Evolutionary conservation across 495 filamentous ascomycete genomes (phyloP).

Genomic region (Immersiella caudata): DNA sequence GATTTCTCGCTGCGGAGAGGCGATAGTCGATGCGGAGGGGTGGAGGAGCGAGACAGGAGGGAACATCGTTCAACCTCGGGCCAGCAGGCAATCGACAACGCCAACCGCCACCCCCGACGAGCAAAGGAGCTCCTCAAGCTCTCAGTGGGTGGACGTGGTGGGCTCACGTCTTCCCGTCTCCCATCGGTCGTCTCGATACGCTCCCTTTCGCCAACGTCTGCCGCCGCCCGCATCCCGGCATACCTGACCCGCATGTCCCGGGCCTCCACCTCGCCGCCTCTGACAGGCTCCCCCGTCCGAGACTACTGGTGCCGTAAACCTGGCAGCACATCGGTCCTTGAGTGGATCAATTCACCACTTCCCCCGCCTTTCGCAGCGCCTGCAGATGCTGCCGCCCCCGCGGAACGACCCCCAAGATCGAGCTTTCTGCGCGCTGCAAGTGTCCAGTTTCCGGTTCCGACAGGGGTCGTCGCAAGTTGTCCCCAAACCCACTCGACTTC

Average conservation of each 20-base stretch:
- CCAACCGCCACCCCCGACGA: not conserved
- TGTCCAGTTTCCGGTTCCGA: not conserved
- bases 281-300: constrained; percentile 21
- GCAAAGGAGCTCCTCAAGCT: not conserved
- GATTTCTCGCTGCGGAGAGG: constrained; percentile 6
- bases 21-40: constrained; percentile 8
- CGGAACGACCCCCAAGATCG: constrained; percentile 19
- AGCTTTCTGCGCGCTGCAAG: constrained; percentile 9
- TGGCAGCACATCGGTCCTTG: not conserved
- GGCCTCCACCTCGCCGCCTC: constrained; percentile 7
- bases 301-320: not conserved
- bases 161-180: not conserved
- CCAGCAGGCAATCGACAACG: not conserved
- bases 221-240: constrained; percentile 23
- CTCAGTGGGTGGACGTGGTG: not conserved
- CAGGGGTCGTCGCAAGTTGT: not conserved
- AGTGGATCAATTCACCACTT: constrained; percentile 6
- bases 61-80: not conserved
- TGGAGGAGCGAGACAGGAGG: not conserved
- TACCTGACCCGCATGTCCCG: constrained; percentile 16
- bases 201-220: constrained; percentile 17
- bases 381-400: constrained; percentile 18
- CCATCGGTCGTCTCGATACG: constrained; percentile 5
- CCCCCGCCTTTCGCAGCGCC: constrained; percentile 12
- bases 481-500: constrained; percentile 6